phyloP scores from a whole-genome alignment of 2,329 filamentous ascomycete genomes.

The Daldinia sp. region DNA sequence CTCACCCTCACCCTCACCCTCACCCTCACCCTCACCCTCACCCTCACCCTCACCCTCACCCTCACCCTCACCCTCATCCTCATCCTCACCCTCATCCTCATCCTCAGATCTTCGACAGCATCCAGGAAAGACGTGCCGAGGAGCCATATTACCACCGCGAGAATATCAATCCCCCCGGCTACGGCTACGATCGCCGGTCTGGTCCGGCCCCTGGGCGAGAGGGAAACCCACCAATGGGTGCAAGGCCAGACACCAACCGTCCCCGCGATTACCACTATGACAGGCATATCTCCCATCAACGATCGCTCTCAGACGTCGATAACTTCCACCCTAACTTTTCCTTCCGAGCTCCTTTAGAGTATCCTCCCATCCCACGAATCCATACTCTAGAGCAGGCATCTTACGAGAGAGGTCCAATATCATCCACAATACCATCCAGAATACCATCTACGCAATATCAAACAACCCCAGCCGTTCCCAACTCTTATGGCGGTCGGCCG shows the following conservation, averaged over 20 bases:
- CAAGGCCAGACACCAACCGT: conserved; percentile 40
- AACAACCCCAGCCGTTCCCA: conserved; percentile 20
- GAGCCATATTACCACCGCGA: conserved; percentile 46
- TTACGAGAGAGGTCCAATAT: conserved; percentile 40
- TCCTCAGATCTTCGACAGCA: conserved; percentile 52
- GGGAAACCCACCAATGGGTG: conserved; percentile 37
- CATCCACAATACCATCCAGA: too few species aligned
- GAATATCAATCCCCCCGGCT: conserved; percentile 31
- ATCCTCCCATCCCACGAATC: conserved; percentile 37
- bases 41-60: too few species aligned
- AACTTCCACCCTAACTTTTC: conserved; percentile 40
- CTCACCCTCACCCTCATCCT: too few species aligned
- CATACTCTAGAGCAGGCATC: conserved; percentile 32
- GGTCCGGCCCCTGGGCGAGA: conserved; percentile 44
- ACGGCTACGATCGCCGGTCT: conserved; percentile 44
- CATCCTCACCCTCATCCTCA: conserved; percentile 44
- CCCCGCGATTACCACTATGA: conserved; percentile 37
- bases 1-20: conserved; percentile 34
- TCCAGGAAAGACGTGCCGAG: conserved; percentile 52
- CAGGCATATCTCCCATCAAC: conserved; percentile 46
- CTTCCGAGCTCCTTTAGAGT: conserved; percentile 35
- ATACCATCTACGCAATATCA: conserved; percentile 30
- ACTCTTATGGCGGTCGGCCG: conserved; percentile 44
- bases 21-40: too few species aligned
- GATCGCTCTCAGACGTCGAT: conserved; percentile 50